Conservation (phyloP, 208 protist genomes). For the Acanthamoeba royreba region DNA sequence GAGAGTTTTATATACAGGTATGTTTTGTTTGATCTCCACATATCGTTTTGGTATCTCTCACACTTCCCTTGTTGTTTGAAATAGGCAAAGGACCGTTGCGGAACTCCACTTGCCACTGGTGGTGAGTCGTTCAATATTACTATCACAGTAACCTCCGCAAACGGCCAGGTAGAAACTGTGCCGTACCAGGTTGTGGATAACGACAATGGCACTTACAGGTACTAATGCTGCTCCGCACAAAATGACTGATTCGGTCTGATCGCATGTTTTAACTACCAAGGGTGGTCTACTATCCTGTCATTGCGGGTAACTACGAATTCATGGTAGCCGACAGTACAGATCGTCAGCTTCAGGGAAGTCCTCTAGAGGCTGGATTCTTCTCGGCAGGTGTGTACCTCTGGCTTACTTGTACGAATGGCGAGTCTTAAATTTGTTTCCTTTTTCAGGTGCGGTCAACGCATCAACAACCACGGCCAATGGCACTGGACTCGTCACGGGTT, state of each 20-base stretch:
- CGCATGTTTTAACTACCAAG: not conserved
- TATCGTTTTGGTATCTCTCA: not conserved
- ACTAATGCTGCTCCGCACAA: not conserved
- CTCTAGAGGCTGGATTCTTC: not conserved
- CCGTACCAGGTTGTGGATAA: not conserved
- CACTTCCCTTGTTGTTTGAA: not conserved
- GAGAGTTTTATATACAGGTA: slow-evolving; percentile 34
- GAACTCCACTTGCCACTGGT: not conserved
- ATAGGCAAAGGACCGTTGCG: not conserved
- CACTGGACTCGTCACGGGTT: not conserved
- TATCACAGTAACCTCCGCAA: not conserved
- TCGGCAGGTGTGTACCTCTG: not conserved
- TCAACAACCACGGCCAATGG: not conserved
- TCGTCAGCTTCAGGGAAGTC: not conserved
- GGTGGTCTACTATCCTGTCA: not conserved
- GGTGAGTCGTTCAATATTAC: not conserved
- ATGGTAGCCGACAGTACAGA: not conserved
- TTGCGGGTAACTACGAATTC: not conserved
- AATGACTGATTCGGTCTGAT: not conserved
- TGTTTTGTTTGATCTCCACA: not conserved
- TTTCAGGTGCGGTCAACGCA: not conserved
- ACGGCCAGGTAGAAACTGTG: not conserved
- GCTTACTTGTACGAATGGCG: not conserved
- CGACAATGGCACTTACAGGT: slow-evolving; percentile 22
- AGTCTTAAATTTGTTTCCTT: not conserved